Conservation (phyloP, 495 filamentous ascomycete genomes). For the Penicillium bialowiezense region DNA sequence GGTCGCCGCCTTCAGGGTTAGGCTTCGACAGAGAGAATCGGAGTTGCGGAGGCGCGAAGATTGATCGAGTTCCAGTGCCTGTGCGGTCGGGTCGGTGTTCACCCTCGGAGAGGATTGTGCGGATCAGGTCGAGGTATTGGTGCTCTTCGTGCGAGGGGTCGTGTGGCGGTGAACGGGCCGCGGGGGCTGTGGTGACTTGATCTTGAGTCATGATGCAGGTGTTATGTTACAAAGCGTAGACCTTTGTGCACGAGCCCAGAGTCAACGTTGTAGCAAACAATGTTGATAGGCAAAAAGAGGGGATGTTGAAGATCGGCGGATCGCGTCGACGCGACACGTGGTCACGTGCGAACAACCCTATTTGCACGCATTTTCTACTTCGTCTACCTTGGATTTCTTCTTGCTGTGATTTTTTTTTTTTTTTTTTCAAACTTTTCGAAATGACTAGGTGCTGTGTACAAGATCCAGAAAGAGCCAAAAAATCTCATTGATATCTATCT, state of each 20-base stretch:
- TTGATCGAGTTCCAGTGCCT: constrained; percentile 84
- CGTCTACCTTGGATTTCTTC: no score
- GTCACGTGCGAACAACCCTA: constrained; percentile 17
- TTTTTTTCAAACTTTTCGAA: no score
- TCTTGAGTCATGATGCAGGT: constrained; percentile 22
- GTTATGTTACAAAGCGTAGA: not conserved
- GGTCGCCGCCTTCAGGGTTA: constrained; percentile 28
- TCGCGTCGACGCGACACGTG: constrained; percentile 27
- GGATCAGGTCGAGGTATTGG: constrained; percentile 76
- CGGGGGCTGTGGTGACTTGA: constrained; percentile 13
- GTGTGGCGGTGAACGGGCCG: constrained; percentile 14
- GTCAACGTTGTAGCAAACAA: not conserved
- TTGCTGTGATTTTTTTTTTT: no score
- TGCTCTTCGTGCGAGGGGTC: constrained; percentile 61
- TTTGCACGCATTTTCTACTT: no score
- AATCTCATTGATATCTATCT: no score
- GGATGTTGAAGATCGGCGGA: constrained; percentile 2
- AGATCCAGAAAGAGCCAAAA: no score
- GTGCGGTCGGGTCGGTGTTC: constrained; percentile 85
- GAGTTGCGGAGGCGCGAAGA: constrained; percentile 82
- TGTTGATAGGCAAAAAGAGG: not conserved
- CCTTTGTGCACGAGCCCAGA: not conserved
- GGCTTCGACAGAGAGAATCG: constrained; percentile 77
- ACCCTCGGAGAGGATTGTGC: constrained; percentile 67
- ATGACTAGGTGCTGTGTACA: no score